Conservation (phyloP, 805 yeast genomes). For the Saccharomycopsis fibuligera region DNA sequence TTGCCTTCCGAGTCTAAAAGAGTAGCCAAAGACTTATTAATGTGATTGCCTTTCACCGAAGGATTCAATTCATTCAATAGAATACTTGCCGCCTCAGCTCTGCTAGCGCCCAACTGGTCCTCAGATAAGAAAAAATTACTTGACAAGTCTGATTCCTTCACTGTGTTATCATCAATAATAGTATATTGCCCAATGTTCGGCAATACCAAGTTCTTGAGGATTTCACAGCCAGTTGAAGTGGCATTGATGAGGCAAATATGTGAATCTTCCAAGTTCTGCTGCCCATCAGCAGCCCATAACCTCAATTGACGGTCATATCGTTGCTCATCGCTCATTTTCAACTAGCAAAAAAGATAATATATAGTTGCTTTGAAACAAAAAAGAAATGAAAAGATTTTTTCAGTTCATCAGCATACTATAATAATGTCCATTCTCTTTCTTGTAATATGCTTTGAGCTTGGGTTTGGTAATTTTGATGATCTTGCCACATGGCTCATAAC, state of each 20-base stretch:
- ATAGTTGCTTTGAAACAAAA: too few relatives aligned
- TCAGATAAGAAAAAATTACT: constrained; percentile 56
- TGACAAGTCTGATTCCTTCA: constrained; percentile 39
- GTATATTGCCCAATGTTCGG: constrained; percentile 68
- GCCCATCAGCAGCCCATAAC: constrained; percentile 81
- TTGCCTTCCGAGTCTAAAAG: constrained; percentile 9
- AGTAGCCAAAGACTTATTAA: neutral
- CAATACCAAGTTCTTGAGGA: constrained; percentile 68
- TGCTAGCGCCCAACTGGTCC: constrained; percentile 36
- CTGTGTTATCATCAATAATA: constrained; percentile 43
- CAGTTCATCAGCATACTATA: neutral
- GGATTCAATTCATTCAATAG: constrained; percentile 51
- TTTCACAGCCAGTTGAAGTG: constrained; percentile 55
- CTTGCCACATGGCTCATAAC: neutral
- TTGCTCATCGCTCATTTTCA: constrained; percentile 29
- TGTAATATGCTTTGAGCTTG: neutral
- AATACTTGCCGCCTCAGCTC: constrained; percentile 34
- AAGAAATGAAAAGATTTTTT: neutral
- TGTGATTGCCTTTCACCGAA: constrained; percentile 5
- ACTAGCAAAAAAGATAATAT: too few relatives aligned
- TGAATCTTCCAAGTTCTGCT: constrained; percentile 46
- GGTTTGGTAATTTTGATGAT: neutral
- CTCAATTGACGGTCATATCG: constrained; percentile 85
- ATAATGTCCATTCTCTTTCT: neutral
- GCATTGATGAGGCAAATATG: constrained; percentile 58